phyloP scores from a whole-genome alignment of 1,139 yeast species.

The Sugiyamaella japonica region DNA sequence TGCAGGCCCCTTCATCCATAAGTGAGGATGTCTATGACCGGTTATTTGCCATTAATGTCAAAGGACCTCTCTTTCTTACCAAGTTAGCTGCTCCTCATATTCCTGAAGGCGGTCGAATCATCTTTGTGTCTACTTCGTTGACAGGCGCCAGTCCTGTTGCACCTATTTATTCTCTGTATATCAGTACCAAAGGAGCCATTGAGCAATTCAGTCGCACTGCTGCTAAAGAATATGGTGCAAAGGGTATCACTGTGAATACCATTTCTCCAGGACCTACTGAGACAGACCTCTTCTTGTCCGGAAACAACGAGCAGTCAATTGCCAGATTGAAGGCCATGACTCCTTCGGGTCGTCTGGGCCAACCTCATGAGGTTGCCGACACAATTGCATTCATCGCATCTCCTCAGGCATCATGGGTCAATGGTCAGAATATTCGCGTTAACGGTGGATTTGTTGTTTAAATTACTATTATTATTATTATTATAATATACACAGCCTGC shows the following conservation, averaged over 20 bases:
- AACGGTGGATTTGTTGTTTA: conserved; percentile 32
- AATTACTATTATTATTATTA: not conserved
- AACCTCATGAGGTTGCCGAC: conserved; percentile 34
- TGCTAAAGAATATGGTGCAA: conserved; percentile 27
- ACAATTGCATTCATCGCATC: conserved; percentile 32
- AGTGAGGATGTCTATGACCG: conserved; percentile 25
- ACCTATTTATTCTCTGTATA: conserved; percentile 23
- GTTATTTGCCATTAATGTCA: conserved; percentile 28
- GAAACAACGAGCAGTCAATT: conserved; percentile 22
- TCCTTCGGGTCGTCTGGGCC: conserved; percentile 31
- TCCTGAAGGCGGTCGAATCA: conserved; percentile 23
- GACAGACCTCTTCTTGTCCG: conserved; percentile 26
- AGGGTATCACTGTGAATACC: conserved; percentile 27
- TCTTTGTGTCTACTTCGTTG: conserved; percentile 23
- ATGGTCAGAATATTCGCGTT: conserved; percentile 30
- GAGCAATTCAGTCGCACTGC: conserved; percentile 26
- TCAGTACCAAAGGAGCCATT: conserved; percentile 29
- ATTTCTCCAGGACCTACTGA: conserved; percentile 30
- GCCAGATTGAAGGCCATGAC: conserved; percentile 21
- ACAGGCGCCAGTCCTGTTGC: conserved; percentile 20
- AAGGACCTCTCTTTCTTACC: conserved; percentile 30
- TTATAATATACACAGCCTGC: not conserved
- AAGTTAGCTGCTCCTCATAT: conserved; percentile 28
- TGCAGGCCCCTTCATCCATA: conserved; percentile 15
- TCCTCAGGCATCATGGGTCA: conserved; percentile 33